These are phyloP conservation scores for Amphibolis antarctica DNA, from an alignment of 106 monocot genomes.

Conservation along the genomic window DNA sequence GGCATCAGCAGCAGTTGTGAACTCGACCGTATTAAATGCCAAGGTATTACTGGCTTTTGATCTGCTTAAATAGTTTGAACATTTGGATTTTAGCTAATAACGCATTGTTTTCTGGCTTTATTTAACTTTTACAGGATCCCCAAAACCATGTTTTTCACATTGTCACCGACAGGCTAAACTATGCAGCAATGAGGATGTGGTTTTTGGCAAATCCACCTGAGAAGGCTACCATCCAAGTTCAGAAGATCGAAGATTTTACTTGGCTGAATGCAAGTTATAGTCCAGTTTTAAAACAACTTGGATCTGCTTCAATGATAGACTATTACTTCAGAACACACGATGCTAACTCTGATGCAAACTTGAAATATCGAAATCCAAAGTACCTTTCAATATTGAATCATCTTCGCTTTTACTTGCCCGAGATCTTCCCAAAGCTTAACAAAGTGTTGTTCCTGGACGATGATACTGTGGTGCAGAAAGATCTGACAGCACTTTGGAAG, in stretches of 20 bases:
- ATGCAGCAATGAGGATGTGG: slow-evolving; percentile 64
- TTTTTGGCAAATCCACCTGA: slow-evolving; percentile 52
- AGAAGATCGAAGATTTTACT: slow-evolving; percentile 45
- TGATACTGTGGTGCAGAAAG: slow-evolving; percentile 16
- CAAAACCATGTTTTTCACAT: slow-evolving; percentile 51
- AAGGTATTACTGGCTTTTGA: slow-evolving; percentile 10
- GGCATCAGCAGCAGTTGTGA: slow-evolving; percentile 36
- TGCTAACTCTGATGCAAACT: slow-evolving; percentile 4
- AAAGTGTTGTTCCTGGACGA: slow-evolving; percentile 15
- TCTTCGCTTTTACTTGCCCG: slow-evolving; percentile 10
- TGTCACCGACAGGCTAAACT: slow-evolving; percentile 54
- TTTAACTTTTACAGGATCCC: slow-evolving; percentile 31
- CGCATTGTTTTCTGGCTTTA: not conserved
- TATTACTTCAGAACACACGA: slow-evolving; percentile 12
- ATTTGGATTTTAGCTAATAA: not conserved
- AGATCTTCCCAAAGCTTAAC: slow-evolving; percentile 15
- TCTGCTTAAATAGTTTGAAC: not conserved
- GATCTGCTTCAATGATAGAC: slow-evolving; percentile 2
- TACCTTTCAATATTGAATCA: slow-evolving; percentile 18
- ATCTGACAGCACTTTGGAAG: slow-evolving; percentile 10
- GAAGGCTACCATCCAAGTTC: slow-evolving; percentile 45
- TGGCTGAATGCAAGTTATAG: slow-evolving; percentile 7
- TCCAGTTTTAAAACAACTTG: slow-evolving; percentile 10
- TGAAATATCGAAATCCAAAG: slow-evolving; percentile 6
- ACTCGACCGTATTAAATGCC: slow-evolving; percentile 29